phyloP scores from a whole-genome alignment of 202 grass and related monocot species.

The Schoenoplectus tabernaemontani region DNA sequence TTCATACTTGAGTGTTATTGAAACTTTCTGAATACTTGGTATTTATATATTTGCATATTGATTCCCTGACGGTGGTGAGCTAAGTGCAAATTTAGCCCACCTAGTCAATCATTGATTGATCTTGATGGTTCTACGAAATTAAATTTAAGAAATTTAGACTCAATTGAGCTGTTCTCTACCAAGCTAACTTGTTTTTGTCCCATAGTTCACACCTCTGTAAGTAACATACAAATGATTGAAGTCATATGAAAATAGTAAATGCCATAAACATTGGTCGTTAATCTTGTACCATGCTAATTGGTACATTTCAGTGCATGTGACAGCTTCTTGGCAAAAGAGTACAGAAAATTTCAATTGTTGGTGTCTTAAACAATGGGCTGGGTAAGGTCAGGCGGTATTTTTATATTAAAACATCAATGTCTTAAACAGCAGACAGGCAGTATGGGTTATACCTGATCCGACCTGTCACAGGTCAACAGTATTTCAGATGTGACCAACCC shows the following conservation, averaged over 20 bases:
- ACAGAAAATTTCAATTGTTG: background rate
- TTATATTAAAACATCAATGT: background rate
- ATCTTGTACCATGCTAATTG: no score
- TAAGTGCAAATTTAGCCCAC: no score
- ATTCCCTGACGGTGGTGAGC: slow-evolving; percentile 2
- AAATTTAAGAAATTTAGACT: background rate
- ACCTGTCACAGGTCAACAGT: background rate
- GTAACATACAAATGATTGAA: background rate
- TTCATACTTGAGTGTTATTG: background rate
- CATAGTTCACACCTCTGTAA: background rate
- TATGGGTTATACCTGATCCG: no score
- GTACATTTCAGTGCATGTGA: no score
- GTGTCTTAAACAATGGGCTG: background rate
- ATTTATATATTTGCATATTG: no score
- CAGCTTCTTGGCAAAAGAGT: no score
- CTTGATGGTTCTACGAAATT: background rate
- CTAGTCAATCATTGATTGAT: background rate
- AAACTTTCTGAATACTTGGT: no score
- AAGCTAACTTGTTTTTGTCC: background rate
- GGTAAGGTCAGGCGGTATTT: background rate
- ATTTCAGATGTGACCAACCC: background rate
- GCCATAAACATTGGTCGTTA: no score
- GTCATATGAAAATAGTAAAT: no score
- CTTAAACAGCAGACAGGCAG: no score
- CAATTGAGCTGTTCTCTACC: no score